Conservation (phyloP, 1,139 yeast genomes). For the Kodamaea plutei region DNA sequence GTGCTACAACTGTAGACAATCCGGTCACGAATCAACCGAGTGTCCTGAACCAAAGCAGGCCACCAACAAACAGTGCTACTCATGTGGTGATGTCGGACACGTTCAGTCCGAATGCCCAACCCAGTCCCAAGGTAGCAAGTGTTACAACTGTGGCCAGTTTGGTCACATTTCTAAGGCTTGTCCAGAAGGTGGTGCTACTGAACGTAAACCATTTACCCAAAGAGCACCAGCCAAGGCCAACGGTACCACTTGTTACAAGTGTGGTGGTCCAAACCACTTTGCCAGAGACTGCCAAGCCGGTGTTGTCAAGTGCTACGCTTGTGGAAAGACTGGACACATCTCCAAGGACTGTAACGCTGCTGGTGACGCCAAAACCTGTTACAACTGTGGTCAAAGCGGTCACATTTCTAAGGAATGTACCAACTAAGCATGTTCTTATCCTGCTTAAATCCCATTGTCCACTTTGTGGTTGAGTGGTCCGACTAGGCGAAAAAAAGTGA, state of each 20-base stretch:
- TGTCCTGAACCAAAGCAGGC: constrained; percentile 86
- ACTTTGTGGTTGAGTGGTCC: constrained; percentile 6
- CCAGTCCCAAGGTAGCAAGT: constrained; percentile 46
- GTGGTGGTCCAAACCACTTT: constrained; percentile 91
- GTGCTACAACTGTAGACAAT: constrained; percentile 89
- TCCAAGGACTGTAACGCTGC: constrained; percentile 71
- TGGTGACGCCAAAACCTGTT: constrained; percentile 45
- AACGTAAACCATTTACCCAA: constrained; percentile 9
- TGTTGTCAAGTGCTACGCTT: constrained; percentile 78
- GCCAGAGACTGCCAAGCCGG: constrained; percentile 87
- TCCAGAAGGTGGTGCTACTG: constrained; percentile 25
- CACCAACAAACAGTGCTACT: constrained; percentile 82
- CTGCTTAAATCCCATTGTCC: background rate
- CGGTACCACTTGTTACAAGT: constrained; percentile 77
- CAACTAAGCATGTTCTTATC: constrained; percentile 22
- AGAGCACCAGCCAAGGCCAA: constrained; percentile 15
- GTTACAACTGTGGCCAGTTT: constrained; percentile 60
- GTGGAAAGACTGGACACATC: constrained; percentile 87
- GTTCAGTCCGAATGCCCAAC: constrained; percentile 65
- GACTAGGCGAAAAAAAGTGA: constrained; percentile 5
- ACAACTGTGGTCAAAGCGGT: constrained; percentile 44
- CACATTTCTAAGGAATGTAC: constrained; percentile 58
- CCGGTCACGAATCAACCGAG: constrained; percentile 86
- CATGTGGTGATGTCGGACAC: constrained; percentile 74
- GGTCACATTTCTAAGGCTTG: constrained; percentile 85